These are phyloP conservation scores for Phytophthora cactorum DNA, from an alignment of 352 stramenopile species.

Conservation along the genomic window DNA sequence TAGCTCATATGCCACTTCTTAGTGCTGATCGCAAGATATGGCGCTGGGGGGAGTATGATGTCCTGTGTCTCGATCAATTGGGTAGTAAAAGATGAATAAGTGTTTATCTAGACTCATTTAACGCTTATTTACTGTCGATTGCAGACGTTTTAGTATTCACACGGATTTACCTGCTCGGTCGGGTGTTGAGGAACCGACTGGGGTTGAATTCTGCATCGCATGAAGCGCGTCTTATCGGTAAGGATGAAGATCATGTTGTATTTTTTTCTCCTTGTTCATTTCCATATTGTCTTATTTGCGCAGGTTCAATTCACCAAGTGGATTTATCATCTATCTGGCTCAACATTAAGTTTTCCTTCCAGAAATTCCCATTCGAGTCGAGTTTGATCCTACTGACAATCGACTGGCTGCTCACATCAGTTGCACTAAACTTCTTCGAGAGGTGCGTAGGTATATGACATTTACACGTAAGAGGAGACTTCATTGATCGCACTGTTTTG, in stretches of 20 bases:
- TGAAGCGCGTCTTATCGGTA: slow-evolving; percentile 49
- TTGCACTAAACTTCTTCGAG: slow-evolving; percentile 66
- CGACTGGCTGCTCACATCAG: slow-evolving; percentile 65
- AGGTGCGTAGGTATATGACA: no score
- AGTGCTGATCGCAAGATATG: slow-evolving; percentile 37
- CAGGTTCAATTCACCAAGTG: slow-evolving; percentile 60
- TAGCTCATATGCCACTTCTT: slow-evolving; percentile 47
- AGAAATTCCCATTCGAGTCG: slow-evolving; percentile 52
- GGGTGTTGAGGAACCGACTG: slow-evolving; percentile 55
- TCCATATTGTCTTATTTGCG: background rate
- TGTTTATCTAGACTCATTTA: background rate
- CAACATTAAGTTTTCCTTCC: slow-evolving; percentile 64
- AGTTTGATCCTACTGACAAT: slow-evolving; percentile 43
- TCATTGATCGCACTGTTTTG: no score
- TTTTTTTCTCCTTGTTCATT: background rate
- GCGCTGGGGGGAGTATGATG: slow-evolving; percentile 30
- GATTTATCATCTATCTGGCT: slow-evolving; percentile 69
- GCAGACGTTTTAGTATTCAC: slow-evolving; percentile 56
- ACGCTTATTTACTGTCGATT: background rate
- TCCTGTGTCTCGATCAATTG: slow-evolving; percentile 57
- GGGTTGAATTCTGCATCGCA: slow-evolving; percentile 47
- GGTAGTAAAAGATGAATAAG: slow-evolving; percentile 28
- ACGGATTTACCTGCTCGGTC: slow-evolving; percentile 62
- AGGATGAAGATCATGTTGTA: background rate
- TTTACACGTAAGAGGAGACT: no score